phyloP scores from a whole-genome alignment of 2,329 filamentous ascomycete genomes.

The Westerdykella aurantiaca region DNA sequence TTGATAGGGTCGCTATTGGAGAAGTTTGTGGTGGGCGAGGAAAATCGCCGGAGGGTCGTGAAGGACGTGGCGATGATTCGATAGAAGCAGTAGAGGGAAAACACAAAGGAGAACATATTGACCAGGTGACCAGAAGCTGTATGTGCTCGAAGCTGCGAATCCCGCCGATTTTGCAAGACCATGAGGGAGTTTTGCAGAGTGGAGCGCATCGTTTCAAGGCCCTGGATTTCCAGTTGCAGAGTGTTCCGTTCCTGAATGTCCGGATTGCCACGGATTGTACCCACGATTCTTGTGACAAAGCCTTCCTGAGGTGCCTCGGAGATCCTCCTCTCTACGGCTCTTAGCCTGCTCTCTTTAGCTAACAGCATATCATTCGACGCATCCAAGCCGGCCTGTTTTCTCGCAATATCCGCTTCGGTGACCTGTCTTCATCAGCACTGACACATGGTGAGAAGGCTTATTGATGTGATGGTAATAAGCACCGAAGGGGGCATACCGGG shows the following conservation, averaged over 20 bases:
- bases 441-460: not conserved
- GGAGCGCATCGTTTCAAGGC: slow-evolving; percentile 72
- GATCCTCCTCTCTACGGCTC: slow-evolving; percentile 62
- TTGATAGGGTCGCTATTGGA: slow-evolving; percentile 75
- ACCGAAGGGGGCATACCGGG: slow-evolving; percentile 39
- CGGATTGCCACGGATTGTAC: slow-evolving; percentile 59
- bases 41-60: slow-evolving; percentile 59
- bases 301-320: slow-evolving; percentile 47
- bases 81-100: slow-evolving; percentile 79
- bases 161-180: slow-evolving; percentile 57
- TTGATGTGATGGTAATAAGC: not conserved
- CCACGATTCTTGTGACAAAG: slow-evolving; percentile 68
- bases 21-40: slow-evolving; percentile 49
- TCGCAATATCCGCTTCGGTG: slow-evolving; percentile 66
- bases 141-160: slow-evolving; percentile 60
- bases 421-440: slow-evolving; percentile 37
- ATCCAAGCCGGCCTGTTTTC: slow-evolving; percentile 73
- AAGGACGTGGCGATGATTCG: slow-evolving; percentile 68
- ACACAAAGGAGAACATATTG: slow-evolving; percentile 59
- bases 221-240: slow-evolving; percentile 69
- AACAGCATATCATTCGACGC: slow-evolving; percentile 74
- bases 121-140: slow-evolving; percentile 62
- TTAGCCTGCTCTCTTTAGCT: slow-evolving; percentile 66
- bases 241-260: slow-evolving; percentile 49
- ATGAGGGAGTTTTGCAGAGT: slow-evolving; percentile 62